Evolutionary conservation across 169 alveolate genomes (phyloP).

Genomic region (Plasmodium gaboni): DNA sequence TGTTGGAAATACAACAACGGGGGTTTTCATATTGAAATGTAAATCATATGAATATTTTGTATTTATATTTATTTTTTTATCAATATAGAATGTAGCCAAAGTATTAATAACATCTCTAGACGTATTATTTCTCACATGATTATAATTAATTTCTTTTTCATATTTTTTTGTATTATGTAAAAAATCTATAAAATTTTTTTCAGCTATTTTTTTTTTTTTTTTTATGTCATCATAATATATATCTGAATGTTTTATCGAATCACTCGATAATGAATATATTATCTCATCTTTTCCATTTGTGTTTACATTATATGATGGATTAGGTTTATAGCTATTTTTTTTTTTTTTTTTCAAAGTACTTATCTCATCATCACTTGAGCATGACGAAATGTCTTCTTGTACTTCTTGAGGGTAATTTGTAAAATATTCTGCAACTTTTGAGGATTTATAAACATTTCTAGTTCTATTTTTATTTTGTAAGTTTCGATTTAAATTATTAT

Average conservation of each 20-base stretch:
- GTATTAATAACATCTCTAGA: constrained; percentile 50
- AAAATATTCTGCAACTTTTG: no score
- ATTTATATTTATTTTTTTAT: constrained; percentile 16
- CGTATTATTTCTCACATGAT: constrained; percentile 16
- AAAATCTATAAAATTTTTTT: neutral
- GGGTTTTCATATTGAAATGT: constrained; percentile 13
- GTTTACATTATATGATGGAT: no score
- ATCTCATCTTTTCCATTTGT: neutral
- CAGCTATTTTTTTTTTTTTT: constrained; percentile 9
- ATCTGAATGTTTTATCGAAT: no score
- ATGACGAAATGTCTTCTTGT: no score
- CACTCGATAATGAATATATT: no score
- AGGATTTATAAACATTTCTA: no score
- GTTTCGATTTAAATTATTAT: no score
- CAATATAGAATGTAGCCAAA: constrained; percentile 41
- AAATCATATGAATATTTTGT: constrained; percentile 48
- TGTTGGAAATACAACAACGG: constrained; percentile 55
- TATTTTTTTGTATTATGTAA: constrained; percentile 11
- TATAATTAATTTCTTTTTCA: constrained; percentile 23
- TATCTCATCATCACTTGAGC: no score
- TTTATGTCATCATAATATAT: neutral
- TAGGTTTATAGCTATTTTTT: no score
- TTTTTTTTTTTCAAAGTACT: no score
- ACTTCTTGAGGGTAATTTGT: no score
- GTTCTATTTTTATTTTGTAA: no score